A percentile compares a stretch with the other conserved stretches of the same genome.
Evolutionary conservation across 164 flowering plant species (phyloP).

Genomic region (Vitis rupestris): DNA sequence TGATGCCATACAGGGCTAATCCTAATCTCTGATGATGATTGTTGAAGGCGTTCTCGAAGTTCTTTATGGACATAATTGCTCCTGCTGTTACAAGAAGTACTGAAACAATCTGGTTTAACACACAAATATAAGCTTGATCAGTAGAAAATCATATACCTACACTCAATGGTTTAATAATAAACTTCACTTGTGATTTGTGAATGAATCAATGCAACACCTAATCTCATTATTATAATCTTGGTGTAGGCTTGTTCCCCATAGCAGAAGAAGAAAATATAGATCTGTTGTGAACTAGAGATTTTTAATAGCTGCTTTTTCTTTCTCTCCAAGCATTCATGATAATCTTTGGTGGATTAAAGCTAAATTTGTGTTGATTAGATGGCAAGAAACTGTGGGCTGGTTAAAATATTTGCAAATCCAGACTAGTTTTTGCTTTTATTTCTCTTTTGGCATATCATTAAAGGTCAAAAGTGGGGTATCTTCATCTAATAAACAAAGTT

Average conservation of each 20-base stretch:
- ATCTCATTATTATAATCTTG: constrained; percentile 9
- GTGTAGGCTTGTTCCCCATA: neutral
- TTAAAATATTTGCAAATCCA: neutral
- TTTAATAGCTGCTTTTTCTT: constrained; percentile 13
- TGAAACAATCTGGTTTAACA: constrained; percentile 29
- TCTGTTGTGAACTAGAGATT: neutral
- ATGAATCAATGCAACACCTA: constrained; percentile 3
- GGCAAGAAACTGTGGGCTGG: constrained; percentile 10
- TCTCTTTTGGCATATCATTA: constrained; percentile 11
- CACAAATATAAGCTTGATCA: neutral
- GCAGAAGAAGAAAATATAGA: neutral
- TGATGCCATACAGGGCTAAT: constrained; percentile 33
- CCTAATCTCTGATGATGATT: constrained; percentile 52
- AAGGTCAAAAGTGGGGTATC: constrained; percentile 21
- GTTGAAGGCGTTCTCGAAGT: constrained; percentile 47
- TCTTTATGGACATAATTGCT: constrained; percentile 46
- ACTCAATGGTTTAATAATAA: too few relatives aligned
- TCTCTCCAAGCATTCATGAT: constrained; percentile 19
- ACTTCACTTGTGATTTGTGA: too few relatives aligned
- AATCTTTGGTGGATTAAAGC: neutral
- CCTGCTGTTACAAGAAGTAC: constrained; percentile 46
- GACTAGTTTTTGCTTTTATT: neutral
- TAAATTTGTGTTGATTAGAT: neutral
- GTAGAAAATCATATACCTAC: neutral
- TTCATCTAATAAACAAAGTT: constrained; percentile 7